Evolutionary conservation across 1,139 yeast genomes (phyloP), one percentile per base, ranked within the genome.

Genomic region (Hanseniaspora uvarum): DNA sequence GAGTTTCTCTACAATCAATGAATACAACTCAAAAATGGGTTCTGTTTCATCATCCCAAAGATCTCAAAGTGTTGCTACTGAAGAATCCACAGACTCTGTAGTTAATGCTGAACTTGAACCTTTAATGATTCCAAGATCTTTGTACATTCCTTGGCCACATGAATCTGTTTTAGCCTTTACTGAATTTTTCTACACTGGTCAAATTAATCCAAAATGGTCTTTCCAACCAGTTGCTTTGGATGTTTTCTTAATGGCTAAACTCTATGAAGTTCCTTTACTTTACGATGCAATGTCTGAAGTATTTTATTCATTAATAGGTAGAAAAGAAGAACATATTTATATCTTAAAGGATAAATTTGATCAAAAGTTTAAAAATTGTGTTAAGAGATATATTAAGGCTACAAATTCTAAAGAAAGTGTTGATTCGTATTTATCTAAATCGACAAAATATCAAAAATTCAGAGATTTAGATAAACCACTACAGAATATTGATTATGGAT

Each of bases 161-260:
- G 64, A 69, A 1, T 76, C 86, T 0, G 77, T 83, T 11, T 74
- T 73, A 55, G 87, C 86, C 1, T 77, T 83, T 60, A 72, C 83
- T 44, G 92, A 84, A 61, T 84, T 79, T 64, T 71, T 84, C 57
- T 83, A 81, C 62, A 83, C 89, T 7, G 94, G 92, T 0, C 88
- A 83, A 65, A 77, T 84, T 34, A 87, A 86, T 34, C 79, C 81
- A 56, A 81, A 78, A 60, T 83, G 89, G 89, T 67, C 74, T 14
- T 67, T 83, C 36, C 71, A 77, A 2, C 89, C 89, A 0, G 80
- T 85, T 0, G 76, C 85, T 0, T 71, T 82, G 55, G 88, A 83
- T 59, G 73, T 80, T 53, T 70, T 83, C 59, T 67, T 79, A 30
- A 72, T 82, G 60, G 76, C 87, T 1, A 80, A 81, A 59, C 74